Conservation (phyloP, 805 yeast genomes). For the Blastobotrys attinorum region DNA sequence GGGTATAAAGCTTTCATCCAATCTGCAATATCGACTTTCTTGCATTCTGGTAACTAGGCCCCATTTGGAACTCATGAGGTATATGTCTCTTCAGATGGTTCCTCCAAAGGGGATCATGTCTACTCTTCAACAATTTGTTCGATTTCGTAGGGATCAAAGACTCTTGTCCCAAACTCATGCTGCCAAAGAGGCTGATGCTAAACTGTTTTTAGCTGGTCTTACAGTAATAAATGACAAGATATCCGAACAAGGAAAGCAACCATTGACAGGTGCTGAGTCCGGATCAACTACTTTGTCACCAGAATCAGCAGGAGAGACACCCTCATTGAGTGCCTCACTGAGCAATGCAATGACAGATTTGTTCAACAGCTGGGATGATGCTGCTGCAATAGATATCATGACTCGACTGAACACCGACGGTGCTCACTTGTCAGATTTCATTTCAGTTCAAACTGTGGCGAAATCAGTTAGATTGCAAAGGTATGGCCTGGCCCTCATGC, state of each 20-base stretch:
- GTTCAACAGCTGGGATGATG: conserved; percentile 15
- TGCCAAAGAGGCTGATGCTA: conserved; percentile 20
- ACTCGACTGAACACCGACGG: conserved; percentile 14
- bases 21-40: too few species aligned
- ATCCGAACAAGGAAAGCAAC: not conserved
- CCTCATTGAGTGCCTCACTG: too few species aligned
- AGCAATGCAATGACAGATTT: too few species aligned
- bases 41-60: too few species aligned
- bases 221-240: conserved; percentile 21
- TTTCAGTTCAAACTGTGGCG: conserved; percentile 5
- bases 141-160: too few species aligned
- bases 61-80: conserved; percentile 26
- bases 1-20: too few species aligned
- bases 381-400: conserved; percentile 3
- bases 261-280: not conserved
- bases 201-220: conserved; percentile 23
- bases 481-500: conserved; percentile 9
- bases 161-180: conserved; percentile 3
- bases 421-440: conserved; percentile 15
- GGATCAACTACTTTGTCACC: conserved; percentile 5
- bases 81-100: conserved; percentile 22
- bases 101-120: conserved; percentile 13
- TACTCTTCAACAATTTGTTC: conserved; percentile 14
- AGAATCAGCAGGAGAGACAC: too few species aligned
- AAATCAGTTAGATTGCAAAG: conserved; percentile 4